Evolutionary conservation across 2,329 filamentous ascomycete genomes (phyloP).

Genomic region (Alternaria arbusti): DNA sequence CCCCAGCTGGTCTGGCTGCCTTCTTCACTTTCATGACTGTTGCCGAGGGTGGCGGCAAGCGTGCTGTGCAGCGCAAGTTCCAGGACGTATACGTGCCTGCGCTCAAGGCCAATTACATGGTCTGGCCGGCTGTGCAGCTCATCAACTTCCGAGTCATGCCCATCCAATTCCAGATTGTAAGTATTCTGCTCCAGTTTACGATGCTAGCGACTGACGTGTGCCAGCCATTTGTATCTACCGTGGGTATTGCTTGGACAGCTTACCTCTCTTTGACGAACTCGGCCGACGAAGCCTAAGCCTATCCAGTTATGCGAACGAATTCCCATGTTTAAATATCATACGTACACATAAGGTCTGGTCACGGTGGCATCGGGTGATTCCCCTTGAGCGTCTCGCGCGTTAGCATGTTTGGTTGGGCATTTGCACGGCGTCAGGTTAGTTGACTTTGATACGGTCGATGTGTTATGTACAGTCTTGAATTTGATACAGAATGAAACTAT

Average conservation of each 20-base stretch:
- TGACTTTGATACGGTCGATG: conserved; percentile 3
- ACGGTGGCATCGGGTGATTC: conserved; percentile 15
- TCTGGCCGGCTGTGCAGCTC: conserved; percentile 96
- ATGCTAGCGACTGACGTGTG: conserved; percentile 9
- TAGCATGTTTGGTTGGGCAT: conserved; percentile 30
- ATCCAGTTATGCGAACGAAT: conserved; percentile 12
- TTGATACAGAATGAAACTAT: conserved; percentile 6
- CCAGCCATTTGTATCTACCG: conserved; percentile 91
- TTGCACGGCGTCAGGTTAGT: conserved; percentile 22
- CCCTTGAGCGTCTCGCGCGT: conserved; percentile 24
- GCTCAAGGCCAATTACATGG: conserved; percentile 91
- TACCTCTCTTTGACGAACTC: conserved; percentile 94
- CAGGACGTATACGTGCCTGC: conserved; percentile 93
- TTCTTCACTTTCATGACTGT: conserved; percentile 98
- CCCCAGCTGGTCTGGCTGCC: conserved; percentile 81
- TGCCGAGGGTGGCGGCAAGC: conserved; percentile 85
- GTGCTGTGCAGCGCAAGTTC: conserved; percentile 82
- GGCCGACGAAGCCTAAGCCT: conserved; percentile 67
- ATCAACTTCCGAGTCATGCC: conserved; percentile 97
- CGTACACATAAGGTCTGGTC: conserved; percentile 19
- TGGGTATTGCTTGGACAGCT: conserved; percentile 97
- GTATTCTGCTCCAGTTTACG: conserved; percentile 46
- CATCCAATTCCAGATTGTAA: conserved; percentile 93
- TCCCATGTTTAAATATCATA: conserved; percentile 21
- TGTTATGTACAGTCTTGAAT: conserved; percentile 1